Base-by-base conservation (phyloP, 176 grass and related monocot species). In the Avena atlantica region DNA sequence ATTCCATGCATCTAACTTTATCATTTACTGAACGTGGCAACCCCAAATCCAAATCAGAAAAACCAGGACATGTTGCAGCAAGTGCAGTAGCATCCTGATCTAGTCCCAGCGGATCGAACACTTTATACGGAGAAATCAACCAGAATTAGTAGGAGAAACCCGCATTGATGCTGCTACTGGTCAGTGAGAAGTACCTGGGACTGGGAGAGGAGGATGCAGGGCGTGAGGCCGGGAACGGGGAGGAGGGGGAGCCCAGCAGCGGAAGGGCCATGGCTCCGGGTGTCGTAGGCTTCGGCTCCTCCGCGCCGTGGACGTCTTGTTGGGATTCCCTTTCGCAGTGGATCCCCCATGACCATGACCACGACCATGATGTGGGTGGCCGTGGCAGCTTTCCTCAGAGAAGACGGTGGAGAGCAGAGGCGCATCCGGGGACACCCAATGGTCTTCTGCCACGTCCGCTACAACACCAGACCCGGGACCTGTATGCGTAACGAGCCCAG, bases 381-480 rank as follows among this genome's bases (percentile, higher is more conserved):
- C 4, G 16, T 36, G 74, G 49, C 50, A 20, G 74, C 25, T 77
- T 77, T 56, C 51, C 24, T 9, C 50, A 9, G 15, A 52, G 50
- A 55, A 16, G 36, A 76, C 24, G 74, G 50, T 72, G 23, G 51
- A 20, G 6, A 14, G 66, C 3, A n/a, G 78, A 44, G 7, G 25
- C 2, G 12, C 79, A 83, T 78, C 84, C 84, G 12, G 8, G 51
- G 34, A 34, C 74, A 17, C 29, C 85, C 85, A 87, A 79, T 87
- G 1, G 80, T 31, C 61, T 40, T 21, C 9, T 6, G 1, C 77
- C 84, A 83, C 84, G 79, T 83, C 11, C 40, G 40, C 40, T 42
- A 0, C 6, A 42, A 42, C 40, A 42, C 40, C 40, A 42, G 40
- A 42, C 40, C 40, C 40, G 40, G 40, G 40, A 42, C 40, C 40